These are phyloP conservation scores for Aureobasidium sp. DNA, from an alignment of 2,329 filamentous ascomycete species.

Conservation along the genomic window DNA sequence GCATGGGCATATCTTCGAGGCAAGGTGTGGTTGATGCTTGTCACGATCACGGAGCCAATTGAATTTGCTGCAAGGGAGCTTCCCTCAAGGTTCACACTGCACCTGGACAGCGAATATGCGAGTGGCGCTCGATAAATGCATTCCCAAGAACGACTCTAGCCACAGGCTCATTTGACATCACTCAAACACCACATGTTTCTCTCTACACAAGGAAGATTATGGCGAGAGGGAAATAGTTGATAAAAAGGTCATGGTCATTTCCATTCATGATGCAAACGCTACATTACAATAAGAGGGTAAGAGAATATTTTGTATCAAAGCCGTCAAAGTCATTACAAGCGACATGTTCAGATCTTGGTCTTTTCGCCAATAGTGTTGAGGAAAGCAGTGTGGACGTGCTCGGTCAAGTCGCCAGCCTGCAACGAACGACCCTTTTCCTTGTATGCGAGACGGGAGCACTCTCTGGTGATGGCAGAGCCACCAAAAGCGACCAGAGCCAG, in stretches of 20 bases:
- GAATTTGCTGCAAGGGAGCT: no score
- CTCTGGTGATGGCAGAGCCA: constrained; percentile 79
- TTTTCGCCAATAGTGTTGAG: constrained; percentile 68
- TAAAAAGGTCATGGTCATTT: constrained; percentile 6
- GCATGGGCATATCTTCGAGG: not conserved
- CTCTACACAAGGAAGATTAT: not conserved
- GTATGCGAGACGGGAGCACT: constrained; percentile 84
- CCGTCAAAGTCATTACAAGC: constrained; percentile 5
- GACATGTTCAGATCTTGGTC: constrained; percentile 19
- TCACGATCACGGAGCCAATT: no score
- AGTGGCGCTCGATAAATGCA: not conserved
- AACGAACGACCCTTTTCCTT: constrained; percentile 76
- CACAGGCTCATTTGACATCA: not conserved
- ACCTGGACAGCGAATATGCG: no score
- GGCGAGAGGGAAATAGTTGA: not conserved
- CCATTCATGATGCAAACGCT: not conserved
- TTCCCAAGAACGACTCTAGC: not conserved
- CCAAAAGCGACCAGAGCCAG: constrained; percentile 77
- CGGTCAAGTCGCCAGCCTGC: constrained; percentile 88
- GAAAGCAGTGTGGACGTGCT: constrained; percentile 80
- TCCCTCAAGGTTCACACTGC: no score
- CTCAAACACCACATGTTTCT: not conserved
- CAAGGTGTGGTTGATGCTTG: not conserved
- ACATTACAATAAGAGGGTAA: constrained; percentile 2
- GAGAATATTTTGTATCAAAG: not conserved